Conservation (phyloP, 495 filamentous ascomycete genomes). For the Neurospora sp. region DNA sequence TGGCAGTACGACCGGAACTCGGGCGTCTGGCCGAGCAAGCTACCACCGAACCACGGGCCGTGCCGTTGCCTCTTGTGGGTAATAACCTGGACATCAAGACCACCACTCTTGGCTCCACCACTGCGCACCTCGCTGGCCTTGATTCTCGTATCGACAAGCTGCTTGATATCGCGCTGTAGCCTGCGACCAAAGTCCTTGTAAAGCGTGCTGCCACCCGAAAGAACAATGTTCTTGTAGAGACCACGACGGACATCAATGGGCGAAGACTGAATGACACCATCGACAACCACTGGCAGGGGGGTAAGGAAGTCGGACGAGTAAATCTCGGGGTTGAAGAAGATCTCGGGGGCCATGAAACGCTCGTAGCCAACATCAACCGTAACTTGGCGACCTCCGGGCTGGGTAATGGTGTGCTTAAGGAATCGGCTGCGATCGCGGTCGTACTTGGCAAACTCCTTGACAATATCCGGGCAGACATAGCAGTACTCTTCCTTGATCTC, state of each 20-base stretch:
- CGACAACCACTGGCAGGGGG: slow-evolving; percentile 84
- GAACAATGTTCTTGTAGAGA: slow-evolving; percentile 98
- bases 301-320: slow-evolving; percentile 98
- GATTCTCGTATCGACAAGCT: slow-evolving; percentile 66
- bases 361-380: slow-evolving; percentile 94
- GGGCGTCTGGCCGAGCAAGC: slow-evolving; percentile 92
- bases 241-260: slow-evolving; percentile 95
- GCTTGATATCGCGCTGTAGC: slow-evolving; percentile 91
- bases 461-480: slow-evolving; percentile 96
- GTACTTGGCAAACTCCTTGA: slow-evolving; percentile 91
- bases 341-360: slow-evolving; percentile 94
- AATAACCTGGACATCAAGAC: slow-evolving; percentile 91
- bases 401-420: slow-evolving; percentile 73
- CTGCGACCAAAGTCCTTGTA: slow-evolving; percentile 96
- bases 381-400: slow-evolving; percentile 77
- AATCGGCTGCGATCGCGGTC: slow-evolving; percentile 87
- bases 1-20: slow-evolving; percentile 98
- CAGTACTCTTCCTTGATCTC: slow-evolving; percentile 97
- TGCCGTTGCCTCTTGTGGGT: slow-evolving; percentile 93
- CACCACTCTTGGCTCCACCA: slow-evolving; percentile 85
- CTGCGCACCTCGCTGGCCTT: slow-evolving; percentile 66
- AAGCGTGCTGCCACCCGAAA: slow-evolving; percentile 90
- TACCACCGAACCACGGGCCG: slow-evolving; percentile 96
- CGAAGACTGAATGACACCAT: slow-evolving; percentile 91
- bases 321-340: slow-evolving; percentile 99